Evolutionary conservation across 176 grass and related monocot genomes (phyloP), one percentile per base, ranked within the genome.

Genomic region (Oryza officinalis): DNA sequence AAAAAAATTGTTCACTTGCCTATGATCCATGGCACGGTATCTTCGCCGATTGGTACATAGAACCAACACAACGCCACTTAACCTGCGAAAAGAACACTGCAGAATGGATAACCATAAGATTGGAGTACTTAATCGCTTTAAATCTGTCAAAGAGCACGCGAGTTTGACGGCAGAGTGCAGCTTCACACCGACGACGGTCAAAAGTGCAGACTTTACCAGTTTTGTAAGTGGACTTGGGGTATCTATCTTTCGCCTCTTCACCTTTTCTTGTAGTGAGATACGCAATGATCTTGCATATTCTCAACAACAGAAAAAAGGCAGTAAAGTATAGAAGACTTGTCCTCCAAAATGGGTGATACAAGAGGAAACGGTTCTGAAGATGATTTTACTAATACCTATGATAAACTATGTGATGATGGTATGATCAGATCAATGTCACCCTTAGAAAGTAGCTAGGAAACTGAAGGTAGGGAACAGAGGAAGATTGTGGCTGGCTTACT

Each of bases 401-500:
- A 30, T 20, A 23, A 32, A 43, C 1, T 15, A 3, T 52, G 46
- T 17, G 27, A 3, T 33, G 47, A 52, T 31, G 28, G 49, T 18
- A 65, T 2, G 52, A 13, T 30, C 3, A 46, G 28, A 64, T 50
- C 43, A 5, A 4, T 79, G 60, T 60, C 68, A 27, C 9, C 32
- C 0, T 50, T 20, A 17, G 40, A 54, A 65, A 13, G 50, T 40
- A 3, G 5, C 27, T 32, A 45, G 23, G 20, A 66, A 63, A 82
- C 37, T 60, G 8, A n/a, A 73, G 45, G 68, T 2, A 63, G 49
- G 45, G 27, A 68, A 33, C 22, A 22, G 4, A 28, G 49, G 82
- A 76, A 77, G 83, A 82, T 67, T 35, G 73, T 26, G 83, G 31
- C 8, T 50, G 64, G n/a, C 40, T 76, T 5, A 30, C 77, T 81